These are phyloP conservation scores for Lachancea sp. DNA, from an alignment of 805 yeast genomes.

Conservation along the genomic window DNA sequence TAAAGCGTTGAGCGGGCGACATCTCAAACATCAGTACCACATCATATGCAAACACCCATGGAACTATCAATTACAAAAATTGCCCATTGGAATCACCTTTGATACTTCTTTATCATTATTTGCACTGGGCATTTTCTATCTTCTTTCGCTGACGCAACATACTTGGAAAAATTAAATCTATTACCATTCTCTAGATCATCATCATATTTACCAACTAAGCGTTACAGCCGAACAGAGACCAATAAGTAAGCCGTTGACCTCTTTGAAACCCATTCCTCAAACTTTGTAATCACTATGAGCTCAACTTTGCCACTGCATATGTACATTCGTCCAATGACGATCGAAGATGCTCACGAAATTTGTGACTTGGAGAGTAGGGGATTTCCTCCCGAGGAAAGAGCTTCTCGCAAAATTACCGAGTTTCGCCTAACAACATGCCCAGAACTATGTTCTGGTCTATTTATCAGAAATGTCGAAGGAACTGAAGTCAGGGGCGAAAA, in stretches of 20 bases:
- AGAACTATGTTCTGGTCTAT: slow-evolving; percentile 83
- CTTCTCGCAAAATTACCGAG: slow-evolving; percentile 51
- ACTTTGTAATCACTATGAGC: slow-evolving; percentile 16
- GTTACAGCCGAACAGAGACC: too few relatives aligned
- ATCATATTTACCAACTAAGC: too few relatives aligned
- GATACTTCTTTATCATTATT: too few relatives aligned
- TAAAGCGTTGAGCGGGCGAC: too few relatives aligned
- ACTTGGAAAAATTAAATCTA: too few relatives aligned
- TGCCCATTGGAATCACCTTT: too few relatives aligned
- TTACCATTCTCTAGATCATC: too few relatives aligned
- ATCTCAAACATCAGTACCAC: background rate
- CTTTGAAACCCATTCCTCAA: background rate
- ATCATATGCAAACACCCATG: background rate
- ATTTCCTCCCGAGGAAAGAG: slow-evolving; percentile 66
- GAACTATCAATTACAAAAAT: too few relatives aligned
- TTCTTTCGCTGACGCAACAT: too few relatives aligned
- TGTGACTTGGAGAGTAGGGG: slow-evolving; percentile 57
- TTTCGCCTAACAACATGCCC: slow-evolving; percentile 81
- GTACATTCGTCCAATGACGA: slow-evolving; percentile 69
- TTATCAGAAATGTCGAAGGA: slow-evolving; percentile 46
- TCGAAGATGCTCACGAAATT: slow-evolving; percentile 64
- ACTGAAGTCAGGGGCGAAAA: slow-evolving; percentile 44
- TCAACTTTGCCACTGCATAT: slow-evolving; percentile 50
- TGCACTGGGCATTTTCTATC: too few relatives aligned
- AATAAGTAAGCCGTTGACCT: background rate